A percentile compares a stretch with the other conserved stretches of the same genome.
phyloP scores from a whole-genome alignment of 768 basidiomycete species.

The Guyanaporus albipodus region DNA sequence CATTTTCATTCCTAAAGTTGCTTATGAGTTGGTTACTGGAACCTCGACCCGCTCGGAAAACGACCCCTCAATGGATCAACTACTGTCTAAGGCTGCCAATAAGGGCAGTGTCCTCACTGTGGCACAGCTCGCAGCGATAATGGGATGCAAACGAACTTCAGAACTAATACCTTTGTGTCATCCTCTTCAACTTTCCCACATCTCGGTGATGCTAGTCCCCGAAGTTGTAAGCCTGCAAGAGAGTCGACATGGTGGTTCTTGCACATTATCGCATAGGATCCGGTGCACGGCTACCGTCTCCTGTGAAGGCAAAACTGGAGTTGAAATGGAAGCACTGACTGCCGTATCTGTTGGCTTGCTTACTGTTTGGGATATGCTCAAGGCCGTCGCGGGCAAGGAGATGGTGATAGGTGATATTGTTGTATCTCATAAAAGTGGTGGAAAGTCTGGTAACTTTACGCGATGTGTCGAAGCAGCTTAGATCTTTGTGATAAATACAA shows the following conservation, averaged over 20 bases:
- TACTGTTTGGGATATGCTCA: conserved; percentile 93
- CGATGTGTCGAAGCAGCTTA: conserved; percentile 7
- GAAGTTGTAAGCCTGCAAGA: conserved; percentile 27
- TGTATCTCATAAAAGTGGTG: conserved; percentile 68
- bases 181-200: conserved; percentile 67
- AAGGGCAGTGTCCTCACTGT: conserved; percentile 74
- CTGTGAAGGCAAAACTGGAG: conserved; percentile 78
- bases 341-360: conserved; percentile 73
- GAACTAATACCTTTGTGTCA: conserved; percentile 87
- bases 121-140: conserved; percentile 82
- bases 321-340: conserved; percentile 93
- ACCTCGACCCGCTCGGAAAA: conserved; percentile 4
- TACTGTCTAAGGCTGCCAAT: conserved; percentile 46
- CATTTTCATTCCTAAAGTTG: conserved; percentile 62
- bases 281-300: conserved; percentile 64
- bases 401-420: conserved; percentile 74
- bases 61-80: conserved; percentile 26
- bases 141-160: conserved; percentile 81
- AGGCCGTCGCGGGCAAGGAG: conserved; percentile 82
- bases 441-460: conserved; percentile 67
- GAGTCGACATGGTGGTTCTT: not conserved
- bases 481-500: not conserved
- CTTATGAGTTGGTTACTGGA: conserved; percentile 59
- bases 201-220: conserved; percentile 59
- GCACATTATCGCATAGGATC: conserved; percentile 42